Evolutionary conservation across 1,284 basidiomycete species (phyloP), one percentile per base, ranked within the genome.

Genomic region (Naganishia sp.): DNA sequence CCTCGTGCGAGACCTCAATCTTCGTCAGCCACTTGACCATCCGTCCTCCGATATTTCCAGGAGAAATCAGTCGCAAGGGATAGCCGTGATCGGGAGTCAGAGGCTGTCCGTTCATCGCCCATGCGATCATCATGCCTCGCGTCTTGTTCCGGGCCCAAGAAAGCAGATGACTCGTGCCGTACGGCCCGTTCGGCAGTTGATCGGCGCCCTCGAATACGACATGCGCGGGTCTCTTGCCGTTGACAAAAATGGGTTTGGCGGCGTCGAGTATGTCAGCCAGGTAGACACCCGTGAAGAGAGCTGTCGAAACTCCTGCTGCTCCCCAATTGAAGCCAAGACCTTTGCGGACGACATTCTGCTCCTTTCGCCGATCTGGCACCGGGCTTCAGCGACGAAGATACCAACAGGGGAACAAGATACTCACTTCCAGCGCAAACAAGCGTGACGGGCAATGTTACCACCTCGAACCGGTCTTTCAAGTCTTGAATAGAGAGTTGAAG

Each of bases 171-270:
- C 82, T 84, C 7, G 86, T 88, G 21, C 86, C 87, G 69, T 88
- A 88, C 9, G 83, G 84, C n/a, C 87, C 87, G 50, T 88, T 84
- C 10, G 87, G 86, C 18, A 88, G 79, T 55, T 79, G 73, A 69
- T 89, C 87, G 7, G 74, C 80, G 0, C 87, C 87, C 74, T 89
- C 87, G 67, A 89, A 88, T 21, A 87, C 75, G 66, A 88, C 85
- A 67, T 88, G 83, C 66, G 82, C 82, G 0, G 78, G 85, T 76
- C 67, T 46, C 68, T 72, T 67, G 61, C 78, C 53, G 74, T 70
- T 72, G 1, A 71, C 70, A 56, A 73, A 76, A 2, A 73, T 74
- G n/a, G 85, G 85, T 63, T 75, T 76, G 49, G 83, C 83, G 64
- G 82, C 79, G 1, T 83, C 81, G 54, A 88, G 77, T 23, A 88